Evolutionary conservation across 495 filamentous ascomycete genomes (phyloP).

Genomic region (Halenospora varia): DNA sequence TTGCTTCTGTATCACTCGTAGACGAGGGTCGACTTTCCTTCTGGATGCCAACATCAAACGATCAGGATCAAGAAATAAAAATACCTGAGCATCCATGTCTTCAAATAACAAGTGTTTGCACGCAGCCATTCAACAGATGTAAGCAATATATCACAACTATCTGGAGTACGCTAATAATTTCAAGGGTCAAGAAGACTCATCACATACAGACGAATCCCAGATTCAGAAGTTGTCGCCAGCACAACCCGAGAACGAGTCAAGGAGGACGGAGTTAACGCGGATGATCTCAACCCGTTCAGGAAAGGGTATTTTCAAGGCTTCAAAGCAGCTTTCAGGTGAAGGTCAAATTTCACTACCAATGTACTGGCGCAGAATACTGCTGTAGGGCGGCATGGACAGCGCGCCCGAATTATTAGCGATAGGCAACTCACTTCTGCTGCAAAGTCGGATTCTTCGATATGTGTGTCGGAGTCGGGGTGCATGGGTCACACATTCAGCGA

Average conservation of each 20-base stretch:
- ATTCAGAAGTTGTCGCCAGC: slow-evolving; percentile 42
- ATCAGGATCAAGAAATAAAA: slow-evolving; percentile 62
- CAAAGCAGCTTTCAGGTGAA: slow-evolving; percentile 20
- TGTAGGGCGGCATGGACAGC: too few species aligned
- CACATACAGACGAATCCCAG: slow-evolving; percentile 72
- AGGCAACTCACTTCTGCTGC: too few species aligned
- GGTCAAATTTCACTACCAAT: too few species aligned
- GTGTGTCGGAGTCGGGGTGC: too few species aligned
- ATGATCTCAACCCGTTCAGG: slow-evolving; percentile 80
- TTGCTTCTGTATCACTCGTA: slow-evolving; percentile 75
- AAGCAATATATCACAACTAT: slow-evolving; percentile 37
- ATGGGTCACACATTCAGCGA: too few species aligned
- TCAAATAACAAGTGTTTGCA: slow-evolving; percentile 71
- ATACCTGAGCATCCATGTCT: slow-evolving; percentile 76
- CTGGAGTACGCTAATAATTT: slow-evolving; percentile 7
- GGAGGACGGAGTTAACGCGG: slow-evolving; percentile 46
- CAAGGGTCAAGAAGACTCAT: slow-evolving; percentile 82
- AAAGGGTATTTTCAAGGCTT: slow-evolving; percentile 58
- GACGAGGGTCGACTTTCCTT: slow-evolving; percentile 77
- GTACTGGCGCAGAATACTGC: too few species aligned
- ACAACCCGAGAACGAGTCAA: slow-evolving; percentile 30
- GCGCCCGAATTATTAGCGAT: too few species aligned
- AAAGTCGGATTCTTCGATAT: too few species aligned
- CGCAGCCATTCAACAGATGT: slow-evolving; percentile 82
- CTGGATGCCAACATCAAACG: slow-evolving; percentile 96